Percentiles rank a stretch among this genome's conserved stretches.
phyloP scores from a whole-genome alignment of 2,329 filamentous ascomycete genomes.

The Xylariaceae sp. region DNA sequence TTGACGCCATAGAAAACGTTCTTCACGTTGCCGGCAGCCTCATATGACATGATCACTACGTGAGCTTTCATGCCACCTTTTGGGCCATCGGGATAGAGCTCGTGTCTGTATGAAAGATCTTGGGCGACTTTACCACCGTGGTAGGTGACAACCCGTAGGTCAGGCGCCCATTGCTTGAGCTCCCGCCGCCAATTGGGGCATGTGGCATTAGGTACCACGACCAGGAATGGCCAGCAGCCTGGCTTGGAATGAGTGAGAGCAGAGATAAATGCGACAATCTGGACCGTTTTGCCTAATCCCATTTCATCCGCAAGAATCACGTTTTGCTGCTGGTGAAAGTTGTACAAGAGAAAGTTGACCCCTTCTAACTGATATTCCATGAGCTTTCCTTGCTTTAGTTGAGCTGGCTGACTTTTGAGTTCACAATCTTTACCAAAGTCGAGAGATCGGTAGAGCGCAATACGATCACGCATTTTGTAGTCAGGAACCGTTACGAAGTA shows the following conservation, averaged over 20 bases:
- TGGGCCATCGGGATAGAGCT: conserved; percentile 75
- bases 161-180: conserved; percentile 91
- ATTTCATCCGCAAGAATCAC: conserved; percentile 96
- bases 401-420: conserved; percentile 73
- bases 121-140: conserved; percentile 80
- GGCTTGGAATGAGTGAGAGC: conserved; percentile 72
- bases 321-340: conserved; percentile 82
- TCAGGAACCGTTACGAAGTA: conserved; percentile 68
- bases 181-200: conserved; percentile 98
- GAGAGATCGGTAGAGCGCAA: conserved; percentile 69
- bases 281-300: conserved; percentile 97
- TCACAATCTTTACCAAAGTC: conserved; percentile 72
- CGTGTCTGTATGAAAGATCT: conserved; percentile 79
- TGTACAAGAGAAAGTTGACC: conserved; percentile 92
- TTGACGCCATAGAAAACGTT: conserved; percentile 74
- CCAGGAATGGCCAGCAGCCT: conserved; percentile 86
- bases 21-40: conserved; percentile 78
- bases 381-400: conserved; percentile 77
- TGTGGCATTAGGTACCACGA: conserved; percentile 93
- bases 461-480: conserved; percentile 67
- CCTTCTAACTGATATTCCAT: conserved; percentile 96
- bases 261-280: conserved; percentile 83
- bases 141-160: conserved; percentile 87
- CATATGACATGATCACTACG: conserved; percentile 93
- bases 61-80: conserved; percentile 82